phyloP scores from a whole-genome alignment of 2,329 filamentous ascomycete species.

The Diaporthe citrichinensis region DNA sequence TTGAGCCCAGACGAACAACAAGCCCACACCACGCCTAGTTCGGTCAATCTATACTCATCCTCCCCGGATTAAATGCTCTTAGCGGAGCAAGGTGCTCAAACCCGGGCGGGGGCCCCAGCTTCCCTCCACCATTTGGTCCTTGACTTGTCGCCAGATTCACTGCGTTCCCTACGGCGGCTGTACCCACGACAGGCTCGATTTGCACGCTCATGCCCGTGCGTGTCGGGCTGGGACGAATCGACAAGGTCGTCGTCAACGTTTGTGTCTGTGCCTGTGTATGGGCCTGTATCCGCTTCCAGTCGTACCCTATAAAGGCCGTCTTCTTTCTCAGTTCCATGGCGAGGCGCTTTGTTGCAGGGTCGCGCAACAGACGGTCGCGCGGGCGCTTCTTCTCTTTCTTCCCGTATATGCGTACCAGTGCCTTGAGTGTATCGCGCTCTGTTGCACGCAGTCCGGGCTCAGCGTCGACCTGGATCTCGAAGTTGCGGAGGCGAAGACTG shows the following conservation, averaged over 20 bases:
- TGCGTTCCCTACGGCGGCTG: neutral
- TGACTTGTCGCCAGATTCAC: neutral
- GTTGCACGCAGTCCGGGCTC: conserved; percentile 51
- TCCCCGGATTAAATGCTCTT: conserved; percentile 42
- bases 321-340: conserved; percentile 87
- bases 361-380: conserved; percentile 87
- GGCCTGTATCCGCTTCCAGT: conserved; percentile 73
- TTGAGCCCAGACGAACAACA: too few species aligned
- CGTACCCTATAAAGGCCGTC: conserved; percentile 91
- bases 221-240: neutral
- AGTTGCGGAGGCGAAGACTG: conserved; percentile 60
- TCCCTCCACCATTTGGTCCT: conserved; percentile 1
- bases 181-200: neutral
- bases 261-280: conserved; percentile 20
- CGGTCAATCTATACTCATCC: conserved; percentile 35
- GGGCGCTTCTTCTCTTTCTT: conserved; percentile 82
- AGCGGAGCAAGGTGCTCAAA: conserved; percentile 40
- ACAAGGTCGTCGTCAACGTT: neutral
- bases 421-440: conserved; percentile 61
- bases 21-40: neutral
- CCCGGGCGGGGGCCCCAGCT: conserved; percentile 9
- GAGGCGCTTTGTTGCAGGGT: conserved; percentile 73
- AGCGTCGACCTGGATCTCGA: conserved; percentile 64
- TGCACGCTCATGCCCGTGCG: neutral
- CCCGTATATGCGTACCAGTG: conserved; percentile 66